Percentiles rank a stretch among this genome's conserved stretches.
Conservation (phyloP, 441 rosid species). For the Hura crepitans region DNA sequence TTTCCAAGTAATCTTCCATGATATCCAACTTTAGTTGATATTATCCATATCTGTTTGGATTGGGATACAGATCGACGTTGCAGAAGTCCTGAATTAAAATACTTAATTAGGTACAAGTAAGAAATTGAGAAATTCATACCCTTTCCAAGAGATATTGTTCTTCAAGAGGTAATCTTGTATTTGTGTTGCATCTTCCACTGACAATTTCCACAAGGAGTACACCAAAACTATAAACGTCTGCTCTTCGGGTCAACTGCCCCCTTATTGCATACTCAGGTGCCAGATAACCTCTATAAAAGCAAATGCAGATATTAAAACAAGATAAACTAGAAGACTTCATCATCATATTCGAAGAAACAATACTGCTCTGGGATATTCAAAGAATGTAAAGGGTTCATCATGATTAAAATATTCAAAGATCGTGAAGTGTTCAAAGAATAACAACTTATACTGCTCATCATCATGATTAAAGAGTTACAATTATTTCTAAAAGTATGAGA, state of each 20-base stretch:
- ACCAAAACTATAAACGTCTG: constrained; percentile 88
- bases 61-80: neutral
- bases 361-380: too few relatives aligned
- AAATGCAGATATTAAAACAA: constrained; percentile 20
- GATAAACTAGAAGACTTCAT: neutral
- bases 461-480: neutral
- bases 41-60: neutral
- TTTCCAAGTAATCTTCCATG: too few relatives aligned
- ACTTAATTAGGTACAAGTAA: neutral
- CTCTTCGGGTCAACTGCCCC: constrained; percentile 83
- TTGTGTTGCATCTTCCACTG: constrained; percentile 82
- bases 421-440: too few relatives aligned
- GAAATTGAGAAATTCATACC: constrained; percentile 40
- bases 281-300: constrained; percentile 70
- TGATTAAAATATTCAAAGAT: too few relatives aligned
- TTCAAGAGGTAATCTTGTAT: constrained; percentile 59
- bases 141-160: constrained; percentile 84
- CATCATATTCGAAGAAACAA: neutral
- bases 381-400: too few relatives aligned
- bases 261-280: constrained; percentile 97
- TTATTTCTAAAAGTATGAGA: neutral
- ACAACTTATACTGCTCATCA: too few relatives aligned
- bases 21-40: too few relatives aligned
- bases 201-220: constrained; percentile 88
- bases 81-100: neutral